Conservation (phyloP, 2,329 filamentous ascomycete genomes). For the Aspergillus spinulosporus region DNA sequence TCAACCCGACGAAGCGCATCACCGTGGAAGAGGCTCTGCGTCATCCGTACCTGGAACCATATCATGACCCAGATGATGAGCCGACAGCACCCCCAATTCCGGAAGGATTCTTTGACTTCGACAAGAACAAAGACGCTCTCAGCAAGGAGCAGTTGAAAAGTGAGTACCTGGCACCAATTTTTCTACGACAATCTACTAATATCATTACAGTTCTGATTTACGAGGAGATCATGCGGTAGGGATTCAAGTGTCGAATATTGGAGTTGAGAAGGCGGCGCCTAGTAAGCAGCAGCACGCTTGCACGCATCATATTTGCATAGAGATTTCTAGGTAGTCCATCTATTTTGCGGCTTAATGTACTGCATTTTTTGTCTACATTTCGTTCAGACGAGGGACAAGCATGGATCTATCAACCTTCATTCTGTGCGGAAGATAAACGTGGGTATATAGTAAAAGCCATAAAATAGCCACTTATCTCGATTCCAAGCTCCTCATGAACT, state of each 20-base stretch:
- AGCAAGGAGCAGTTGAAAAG: slow-evolving; percentile 98
- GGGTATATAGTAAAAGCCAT: not conserved
- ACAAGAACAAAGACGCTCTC: slow-evolving; percentile 98
- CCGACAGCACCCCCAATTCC: slow-evolving; percentile 94
- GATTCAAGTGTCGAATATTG: not conserved
- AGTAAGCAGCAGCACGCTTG: slow-evolving; percentile 12
- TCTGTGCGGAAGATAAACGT: not conserved
- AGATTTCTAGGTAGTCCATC: slow-evolving; percentile 15
- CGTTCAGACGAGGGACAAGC: not conserved
- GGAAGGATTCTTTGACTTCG: slow-evolving; percentile 99
- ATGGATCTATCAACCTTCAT: not conserved
- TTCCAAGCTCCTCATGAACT: slow-evolving; percentile 40
- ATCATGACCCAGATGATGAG: slow-evolving; percentile 98
- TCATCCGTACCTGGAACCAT: slow-evolving; percentile 97
- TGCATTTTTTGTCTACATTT: not conserved
- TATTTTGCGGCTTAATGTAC: slow-evolving; percentile 12
- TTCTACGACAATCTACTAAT: slow-evolving; percentile 15
- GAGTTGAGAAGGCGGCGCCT: not conserved
- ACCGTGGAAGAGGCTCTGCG: slow-evolving; percentile 96
- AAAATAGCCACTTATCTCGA: not conserved
- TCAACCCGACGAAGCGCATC: slow-evolving; percentile 98
- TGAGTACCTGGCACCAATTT: slow-evolving; percentile 33
- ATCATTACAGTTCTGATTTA: slow-evolving; percentile 71
- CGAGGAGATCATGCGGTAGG: slow-evolving; percentile 84
- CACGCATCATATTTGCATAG: slow-evolving; percentile 23